phyloP scores from a whole-genome alignment of 2,329 filamentous ascomycete genomes.

The Dactylellina leptospora region DNA sequence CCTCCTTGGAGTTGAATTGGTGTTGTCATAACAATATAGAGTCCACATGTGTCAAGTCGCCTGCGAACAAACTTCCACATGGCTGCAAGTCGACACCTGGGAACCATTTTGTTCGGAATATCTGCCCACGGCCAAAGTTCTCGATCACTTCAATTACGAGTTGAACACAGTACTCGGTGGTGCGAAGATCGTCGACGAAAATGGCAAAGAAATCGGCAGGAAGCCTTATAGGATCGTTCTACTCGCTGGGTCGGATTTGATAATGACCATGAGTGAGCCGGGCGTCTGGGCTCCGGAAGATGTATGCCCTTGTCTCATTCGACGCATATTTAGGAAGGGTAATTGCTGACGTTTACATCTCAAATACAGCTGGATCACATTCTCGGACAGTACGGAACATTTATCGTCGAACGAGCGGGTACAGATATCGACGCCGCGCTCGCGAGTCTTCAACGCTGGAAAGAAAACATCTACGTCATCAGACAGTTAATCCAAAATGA shows the following conservation, averaged over 20 bases:
- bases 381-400: conserved; percentile 80
- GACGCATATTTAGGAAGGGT: background rate
- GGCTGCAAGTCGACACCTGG: conserved; percentile 88
- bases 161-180: conserved; percentile 82
- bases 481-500: conserved; percentile 88
- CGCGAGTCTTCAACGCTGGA: conserved; percentile 80
- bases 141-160: conserved; percentile 90
- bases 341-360: too few species aligned
- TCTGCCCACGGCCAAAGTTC: conserved; percentile 84
- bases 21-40: conserved; percentile 59
- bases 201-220: conserved; percentile 39
- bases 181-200: conserved; percentile 61
- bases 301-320: conserved; percentile 61
- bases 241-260: conserved; percentile 79
- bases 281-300: conserved; percentile 85
- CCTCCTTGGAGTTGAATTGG: conserved; percentile 24
- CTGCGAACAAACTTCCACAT: conserved; percentile 75
- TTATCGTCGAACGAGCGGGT: conserved; percentile 86
- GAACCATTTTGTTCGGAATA: conserved; percentile 87
- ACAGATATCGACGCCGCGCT: conserved; percentile 90
- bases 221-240: conserved; percentile 70
- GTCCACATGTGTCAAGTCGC: conserved; percentile 88
- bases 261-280: conserved; percentile 76
- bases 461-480: conserved; percentile 82
- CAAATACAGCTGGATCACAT: conserved; percentile 76